phyloP scores from a whole-genome alignment of 1,139 yeast genomes.

The Saccharomyces hybrid region DNA sequence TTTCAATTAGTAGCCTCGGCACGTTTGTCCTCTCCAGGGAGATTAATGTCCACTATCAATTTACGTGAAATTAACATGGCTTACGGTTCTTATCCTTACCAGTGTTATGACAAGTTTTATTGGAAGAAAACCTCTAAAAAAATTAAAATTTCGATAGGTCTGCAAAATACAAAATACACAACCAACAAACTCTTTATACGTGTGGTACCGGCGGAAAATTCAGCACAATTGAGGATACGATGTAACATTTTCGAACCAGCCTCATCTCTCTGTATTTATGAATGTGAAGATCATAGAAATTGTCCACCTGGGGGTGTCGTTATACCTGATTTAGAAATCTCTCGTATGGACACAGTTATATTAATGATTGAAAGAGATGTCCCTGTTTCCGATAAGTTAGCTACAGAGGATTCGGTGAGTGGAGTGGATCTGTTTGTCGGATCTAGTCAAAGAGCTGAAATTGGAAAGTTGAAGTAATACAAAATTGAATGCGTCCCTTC shows the following conservation, averaged over 20 bases:
- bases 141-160: constrained; percentile 13
- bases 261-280: constrained; percentile 12
- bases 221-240: constrained; percentile 24
- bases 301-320: constrained; percentile 9
- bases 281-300: constrained; percentile 5
- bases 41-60: neutral
- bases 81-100: neutral
- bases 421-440: neutral
- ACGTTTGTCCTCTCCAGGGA: neutral
- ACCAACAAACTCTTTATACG: constrained; percentile 17
- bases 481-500: neutral
- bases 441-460: neutral
- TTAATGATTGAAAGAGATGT: constrained; percentile 13
- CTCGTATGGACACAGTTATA: constrained; percentile 8
- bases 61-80: neutral
- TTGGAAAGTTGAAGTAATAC: neutral
- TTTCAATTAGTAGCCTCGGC: neutral
- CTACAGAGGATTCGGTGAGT: neutral
- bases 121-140: neutral
- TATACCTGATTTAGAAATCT: constrained; percentile 10
- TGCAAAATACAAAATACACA: constrained; percentile 13
- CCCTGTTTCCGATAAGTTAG: neutral
- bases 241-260: constrained; percentile 27
- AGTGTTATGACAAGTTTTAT: neutral
- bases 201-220: constrained; percentile 7